Evolutionary conservation across 352 stramenopile genomes (phyloP), one percentile per base, ranked within the genome.

Genomic region (Phytophthora constricta): DNA sequence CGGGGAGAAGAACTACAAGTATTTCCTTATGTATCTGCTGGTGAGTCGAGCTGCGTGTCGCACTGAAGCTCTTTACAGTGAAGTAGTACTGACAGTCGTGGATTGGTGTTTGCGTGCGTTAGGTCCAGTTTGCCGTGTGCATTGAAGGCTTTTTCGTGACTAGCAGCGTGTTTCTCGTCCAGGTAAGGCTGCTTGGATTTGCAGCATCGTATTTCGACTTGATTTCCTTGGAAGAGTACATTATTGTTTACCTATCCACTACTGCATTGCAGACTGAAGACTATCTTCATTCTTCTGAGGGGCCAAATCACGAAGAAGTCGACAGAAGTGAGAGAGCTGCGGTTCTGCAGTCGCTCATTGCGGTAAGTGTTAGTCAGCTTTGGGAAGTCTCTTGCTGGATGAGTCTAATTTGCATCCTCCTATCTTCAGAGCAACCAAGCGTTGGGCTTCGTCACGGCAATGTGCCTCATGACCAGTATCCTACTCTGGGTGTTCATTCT

Each of bases 1-100:
- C 16, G 88, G 88, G 17, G 87, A 82, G 43, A 83, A 86, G 33
- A 96, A 96, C 69, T 94, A 94, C 69, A 81, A 80, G 20, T 82
- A 78, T 48, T 96, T 96, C 68, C 59, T 96, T 4, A 37, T 79
- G 5, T 89, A 86, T 58, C 68, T 89, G 9, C 43, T 83, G 63
- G 81, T 86, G 67, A 14, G 58, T 23, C n/a, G n/a, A n/a, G n/a
- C n/a, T n/a, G n/a, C n/a, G n/a, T n/a, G n/a, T n/a, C n/a, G n/a
- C n/a, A n/a, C n/a, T n/a, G 5, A 47, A 47, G 16, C 4, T 23
- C 13, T 37, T 26, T 16, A 16, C 20, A n/a, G 5, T 27, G 17
- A 37, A 37, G 13, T 33, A 13, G 14, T 22, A 17, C 25, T 2
- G 9, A 33, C 5, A 27, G 28, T 9, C n/a, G 10, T 17, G n/a